phyloP scores from a whole-genome alignment of 2,329 filamentous ascomycete genomes.

The Diplodia intermedia region DNA sequence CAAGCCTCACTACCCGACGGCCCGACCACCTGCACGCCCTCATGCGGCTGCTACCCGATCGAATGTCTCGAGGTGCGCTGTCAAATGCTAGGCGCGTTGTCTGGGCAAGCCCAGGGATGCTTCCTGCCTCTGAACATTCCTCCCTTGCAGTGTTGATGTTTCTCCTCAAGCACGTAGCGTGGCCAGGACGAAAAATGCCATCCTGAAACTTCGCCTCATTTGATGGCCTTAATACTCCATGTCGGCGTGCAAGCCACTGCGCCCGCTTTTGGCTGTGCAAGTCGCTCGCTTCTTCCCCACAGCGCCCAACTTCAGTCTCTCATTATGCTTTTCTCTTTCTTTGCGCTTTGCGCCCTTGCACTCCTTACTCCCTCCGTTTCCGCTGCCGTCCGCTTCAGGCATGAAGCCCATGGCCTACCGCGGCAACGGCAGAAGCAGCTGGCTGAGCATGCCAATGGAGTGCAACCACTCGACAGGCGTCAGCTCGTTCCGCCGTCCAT shows the following conservation, averaged over 20 bases:
- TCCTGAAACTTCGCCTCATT: slow-evolving; percentile 9
- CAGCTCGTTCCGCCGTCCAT: slow-evolving; percentile 10
- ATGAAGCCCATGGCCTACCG: slow-evolving; percentile 3
- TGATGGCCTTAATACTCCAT: slow-evolving; percentile 6
- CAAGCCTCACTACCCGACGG: no score
- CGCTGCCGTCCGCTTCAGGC: slow-evolving; percentile 15
- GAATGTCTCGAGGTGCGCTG: no score
- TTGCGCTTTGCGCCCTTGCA: slow-evolving; percentile 29
- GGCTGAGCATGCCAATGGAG: not conserved
- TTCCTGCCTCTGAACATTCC: slow-evolving; percentile 12
- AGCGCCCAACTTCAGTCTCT: not conserved
- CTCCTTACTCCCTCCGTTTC: slow-evolving; percentile 11
- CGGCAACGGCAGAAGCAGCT: slow-evolving; percentile 3
- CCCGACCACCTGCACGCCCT: no score
- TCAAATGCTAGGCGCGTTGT: not conserved
- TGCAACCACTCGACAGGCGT: slow-evolving; percentile 6
- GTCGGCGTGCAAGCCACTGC: slow-evolving; percentile 14
- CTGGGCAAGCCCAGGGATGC: slow-evolving; percentile 6
- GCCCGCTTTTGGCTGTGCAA: slow-evolving; percentile 13
- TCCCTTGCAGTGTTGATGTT: slow-evolving; percentile 28
- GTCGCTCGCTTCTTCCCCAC: slow-evolving; percentile 18
- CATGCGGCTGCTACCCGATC: no score
- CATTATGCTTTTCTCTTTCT: slow-evolving; percentile 20
- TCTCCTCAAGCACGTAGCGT: slow-evolving; percentile 13
- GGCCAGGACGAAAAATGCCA: slow-evolving; percentile 9